Conservation (phyloP, 176 grass and related monocot genomes). For the Carex kokanica region DNA sequence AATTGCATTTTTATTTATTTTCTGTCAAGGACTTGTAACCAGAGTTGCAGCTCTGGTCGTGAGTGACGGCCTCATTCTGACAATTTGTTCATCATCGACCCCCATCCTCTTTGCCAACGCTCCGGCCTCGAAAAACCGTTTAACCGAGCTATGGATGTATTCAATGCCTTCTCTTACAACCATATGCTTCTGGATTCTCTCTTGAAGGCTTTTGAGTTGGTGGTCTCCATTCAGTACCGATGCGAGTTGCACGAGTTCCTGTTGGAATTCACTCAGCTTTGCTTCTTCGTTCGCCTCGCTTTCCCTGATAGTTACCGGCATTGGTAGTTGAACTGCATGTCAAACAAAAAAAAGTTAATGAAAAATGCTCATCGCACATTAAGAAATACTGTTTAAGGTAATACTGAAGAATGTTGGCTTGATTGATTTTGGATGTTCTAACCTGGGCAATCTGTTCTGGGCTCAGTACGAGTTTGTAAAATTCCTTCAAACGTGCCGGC, state of each 20-base stretch:
- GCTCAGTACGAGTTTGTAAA: conserved; percentile 46
- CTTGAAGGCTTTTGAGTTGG: conserved; percentile 56
- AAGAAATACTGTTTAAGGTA: neutral
- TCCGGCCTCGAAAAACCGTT: conserved; percentile 77
- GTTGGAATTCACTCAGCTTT: conserved; percentile 84
- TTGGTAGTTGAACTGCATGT: conserved; percentile 65
- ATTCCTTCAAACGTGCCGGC: conserved; percentile 86
- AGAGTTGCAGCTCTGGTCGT: conserved; percentile 48
- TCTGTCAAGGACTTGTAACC: conserved; percentile 31
- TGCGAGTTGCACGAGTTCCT: conserved; percentile 82
- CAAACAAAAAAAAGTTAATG: neutral
- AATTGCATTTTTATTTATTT: conserved; percentile 3
- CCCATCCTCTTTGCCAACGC: conserved; percentile 64
- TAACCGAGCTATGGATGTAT: conserved; percentile 58
- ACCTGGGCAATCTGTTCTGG: conserved; percentile 89
- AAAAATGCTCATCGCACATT: neutral
- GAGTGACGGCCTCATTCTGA: conserved; percentile 94
- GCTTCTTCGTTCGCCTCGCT: conserved; percentile 85
- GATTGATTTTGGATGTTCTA: neutral
- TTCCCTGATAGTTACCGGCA: conserved; percentile 52
- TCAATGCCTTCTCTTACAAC: conserved; percentile 76
- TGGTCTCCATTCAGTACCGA: conserved; percentile 87
- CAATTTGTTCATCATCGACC: conserved; percentile 69
- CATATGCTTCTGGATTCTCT: conserved; percentile 58
- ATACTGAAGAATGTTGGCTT: neutral